Percentiles rank a stretch among this genome's conserved stretches.
phyloP scores from a whole-genome alignment of 2,329 filamentous ascomycete species.

The Botrytis aclada region DNA sequence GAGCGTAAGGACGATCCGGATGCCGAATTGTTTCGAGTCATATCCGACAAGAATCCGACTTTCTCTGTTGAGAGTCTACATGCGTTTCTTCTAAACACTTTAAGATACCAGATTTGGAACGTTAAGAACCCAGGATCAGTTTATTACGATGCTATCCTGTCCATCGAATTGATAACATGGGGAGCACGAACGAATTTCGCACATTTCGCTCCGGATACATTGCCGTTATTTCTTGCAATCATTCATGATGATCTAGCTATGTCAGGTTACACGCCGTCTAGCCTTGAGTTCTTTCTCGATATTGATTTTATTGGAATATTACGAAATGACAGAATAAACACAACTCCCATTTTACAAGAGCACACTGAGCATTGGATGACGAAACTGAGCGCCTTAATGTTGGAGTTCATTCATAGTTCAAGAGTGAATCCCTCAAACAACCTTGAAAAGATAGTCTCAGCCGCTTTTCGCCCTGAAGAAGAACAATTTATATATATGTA shows the following conservation, averaged over 20 bases:
- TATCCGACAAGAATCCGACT: not conserved
- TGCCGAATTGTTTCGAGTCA: fast-evolving
- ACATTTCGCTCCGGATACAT: not conserved
- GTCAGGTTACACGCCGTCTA: fast-evolving
- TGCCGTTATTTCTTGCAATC: not conserved
- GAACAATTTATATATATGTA: fast-evolving
- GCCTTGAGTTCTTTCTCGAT: not conserved
- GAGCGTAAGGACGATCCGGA: fast-evolving
- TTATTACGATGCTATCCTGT: not conserved
- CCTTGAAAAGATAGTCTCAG: not conserved
- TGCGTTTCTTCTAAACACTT: not conserved
- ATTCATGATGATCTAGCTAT: not conserved
- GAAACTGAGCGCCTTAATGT: fast-evolving
- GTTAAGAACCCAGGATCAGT: too few species aligned
- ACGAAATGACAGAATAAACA: not conserved
- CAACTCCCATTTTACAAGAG: fast-evolving
- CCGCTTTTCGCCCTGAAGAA: fast-evolving
- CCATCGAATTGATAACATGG: not conserved
- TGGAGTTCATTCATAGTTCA: not conserved
- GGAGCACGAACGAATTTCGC: not conserved
- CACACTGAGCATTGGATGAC: not conserved
- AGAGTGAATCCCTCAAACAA: fast-evolving
- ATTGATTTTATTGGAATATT: not conserved
- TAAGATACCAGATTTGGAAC: too few species aligned
- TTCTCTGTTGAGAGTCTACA: not conserved